Base-by-base conservation (phyloP, 495 filamentous ascomycete species). In the Amniculicola lignicola region DNA sequence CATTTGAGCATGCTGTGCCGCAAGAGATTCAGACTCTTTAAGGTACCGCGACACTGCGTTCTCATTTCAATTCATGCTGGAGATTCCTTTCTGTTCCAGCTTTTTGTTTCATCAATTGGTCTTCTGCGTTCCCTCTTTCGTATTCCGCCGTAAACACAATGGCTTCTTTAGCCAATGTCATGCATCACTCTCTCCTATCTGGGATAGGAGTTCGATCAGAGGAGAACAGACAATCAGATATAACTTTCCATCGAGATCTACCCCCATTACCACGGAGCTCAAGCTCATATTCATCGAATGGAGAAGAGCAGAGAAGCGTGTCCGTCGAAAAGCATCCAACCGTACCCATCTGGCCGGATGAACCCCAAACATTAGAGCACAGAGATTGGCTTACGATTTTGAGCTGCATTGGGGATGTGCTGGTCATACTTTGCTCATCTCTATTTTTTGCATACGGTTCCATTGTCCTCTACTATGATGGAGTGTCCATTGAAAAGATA, bases 371-470 rank as follows among this genome's bases (percentile, higher is more conserved):
- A 4, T 36, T 57, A 3, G 46, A 49, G 21, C 55, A 23, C 11
- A 28, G 38, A 5, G 38, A 39, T 11, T 36, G 39, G 39, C 21
- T 58, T 36, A n/a, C 55, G 5, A 37, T 29, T 1, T 25, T 57
- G 21, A 50, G 54, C 28, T 51, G 45, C 27, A 35, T 27, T 11
- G 54, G 54, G 9, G 46, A 58, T 43, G 28, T 48, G 0, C 16
- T 58, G 12, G 40, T 40, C 11, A 35, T 58, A n/a, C 10, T 58
- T 16, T 43, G 29, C 21, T 50, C 45, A n/a, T 39, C 33, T 14
- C 16, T 42, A 2, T 58, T 58, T 35, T 43, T 58, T 18, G 44
- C 44, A 1, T 51, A 31, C 27, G 54, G 41, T 7, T 41, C 54
- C 0, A 44, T 51, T 16, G 54, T 58, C 4, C 2, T 58, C 1